These are phyloP conservation scores for Pythium plurisporium DNA, from an alignment of 352 stramenopile species.

Conservation along the genomic window DNA sequence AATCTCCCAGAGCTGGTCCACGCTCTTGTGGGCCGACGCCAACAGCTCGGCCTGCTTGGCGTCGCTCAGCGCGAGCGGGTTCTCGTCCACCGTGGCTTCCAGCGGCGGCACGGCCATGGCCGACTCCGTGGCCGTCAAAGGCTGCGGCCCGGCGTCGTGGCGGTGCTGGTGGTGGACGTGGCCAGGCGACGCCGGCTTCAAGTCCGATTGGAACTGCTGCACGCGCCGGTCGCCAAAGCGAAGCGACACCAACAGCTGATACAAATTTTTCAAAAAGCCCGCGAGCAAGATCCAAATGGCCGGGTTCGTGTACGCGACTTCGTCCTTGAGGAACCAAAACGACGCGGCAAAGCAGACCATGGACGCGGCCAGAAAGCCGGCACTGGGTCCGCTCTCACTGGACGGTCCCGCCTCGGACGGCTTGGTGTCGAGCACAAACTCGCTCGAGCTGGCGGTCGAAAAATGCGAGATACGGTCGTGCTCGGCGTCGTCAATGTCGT, in stretches of 20 bases:
- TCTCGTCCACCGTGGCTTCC: conserved; percentile 2
- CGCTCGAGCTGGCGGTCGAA: conserved; percentile 30
- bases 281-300: conserved; percentile 72
- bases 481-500: conserved; percentile 41
- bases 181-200: conserved; percentile 14
- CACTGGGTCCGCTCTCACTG: conserved; percentile 25
- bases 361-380: conserved; percentile 53
- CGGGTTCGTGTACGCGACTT: conserved; percentile 64
- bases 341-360: conserved; percentile 54
- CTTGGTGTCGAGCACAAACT: conserved; percentile 20
- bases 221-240: conserved; percentile 25
- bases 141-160: not conserved
- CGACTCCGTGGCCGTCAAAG: not conserved
- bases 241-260: conserved; percentile 39
- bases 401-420: conserved; percentile 22
- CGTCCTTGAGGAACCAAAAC: conserved; percentile 81
- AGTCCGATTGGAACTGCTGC: conserved; percentile 14
- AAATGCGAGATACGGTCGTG: conserved; percentile 27
- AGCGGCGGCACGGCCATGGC: not conserved
- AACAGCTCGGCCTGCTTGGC: conserved; percentile 40
- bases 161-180: not conserved
- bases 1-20: conserved; percentile 57
- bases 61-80: conserved; percentile 8
- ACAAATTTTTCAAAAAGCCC: conserved; percentile 69
- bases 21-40: conserved; percentile 32